phyloP scores from a whole-genome alignment of 2,329 filamentous ascomycete species.

The Sarocladiaceae sp. region DNA sequence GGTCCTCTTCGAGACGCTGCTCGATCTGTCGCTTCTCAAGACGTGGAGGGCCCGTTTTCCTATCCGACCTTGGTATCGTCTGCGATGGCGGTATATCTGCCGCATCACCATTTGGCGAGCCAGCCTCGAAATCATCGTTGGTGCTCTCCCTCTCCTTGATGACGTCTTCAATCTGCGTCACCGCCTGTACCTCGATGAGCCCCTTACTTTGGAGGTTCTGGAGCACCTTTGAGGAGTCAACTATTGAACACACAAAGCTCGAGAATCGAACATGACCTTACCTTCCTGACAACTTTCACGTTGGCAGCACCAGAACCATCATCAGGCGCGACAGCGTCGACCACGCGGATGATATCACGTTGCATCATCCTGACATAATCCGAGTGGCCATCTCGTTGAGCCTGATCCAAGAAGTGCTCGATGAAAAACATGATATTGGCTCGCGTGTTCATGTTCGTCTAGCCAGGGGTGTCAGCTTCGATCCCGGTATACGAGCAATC shows the following conservation, averaged over 20 bases:
- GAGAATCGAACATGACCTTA: constrained; percentile 30
- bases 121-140: constrained; percentile 46
- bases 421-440: constrained; percentile 99
- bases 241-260: not conserved
- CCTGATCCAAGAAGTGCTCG: constrained; percentile 86
- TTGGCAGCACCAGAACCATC: constrained; percentile 87
- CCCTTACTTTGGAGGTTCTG: constrained; percentile 62
- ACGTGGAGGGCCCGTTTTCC: constrained; percentile 27
- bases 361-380: constrained; percentile 94
- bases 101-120: constrained; percentile 42
- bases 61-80: constrained; percentile 29
- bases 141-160: constrained; percentile 72
- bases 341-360: constrained; percentile 82
- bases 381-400: constrained; percentile 65
- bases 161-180: constrained; percentile 74
- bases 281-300: constrained; percentile 83
- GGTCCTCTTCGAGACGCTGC: constrained; percentile 93
- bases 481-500: not conserved
- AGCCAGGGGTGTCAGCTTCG: constrained; percentile 7
- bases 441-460: constrained; percentile 93
- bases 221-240: constrained; percentile 46
- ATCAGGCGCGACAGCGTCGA: constrained; percentile 84
- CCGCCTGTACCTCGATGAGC: constrained; percentile 68
- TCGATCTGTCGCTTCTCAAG: constrained; percentile 86
- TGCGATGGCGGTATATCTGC: constrained; percentile 35